Percentiles rank a stretch among this genome's conserved stretches.
phyloP scores from a whole-genome alignment of 805 yeast species.

The Schizosaccharomyces cryophilus region DNA sequence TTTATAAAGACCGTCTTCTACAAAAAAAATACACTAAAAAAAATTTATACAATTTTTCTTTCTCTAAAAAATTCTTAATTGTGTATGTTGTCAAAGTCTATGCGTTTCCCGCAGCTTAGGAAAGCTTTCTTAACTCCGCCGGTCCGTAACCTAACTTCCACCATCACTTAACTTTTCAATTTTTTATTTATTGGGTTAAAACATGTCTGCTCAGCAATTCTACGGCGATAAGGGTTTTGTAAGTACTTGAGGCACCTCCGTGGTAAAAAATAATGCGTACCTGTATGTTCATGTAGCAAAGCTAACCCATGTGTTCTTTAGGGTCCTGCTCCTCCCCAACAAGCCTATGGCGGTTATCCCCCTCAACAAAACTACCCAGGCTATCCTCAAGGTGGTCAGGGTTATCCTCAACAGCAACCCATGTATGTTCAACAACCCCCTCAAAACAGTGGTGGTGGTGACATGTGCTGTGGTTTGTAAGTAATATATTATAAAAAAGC shows the following conservation, averaged over 20 bases:
- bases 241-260: background rate
- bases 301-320: background rate
- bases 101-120: no score
- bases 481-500: background rate
- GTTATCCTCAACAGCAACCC: background rate
- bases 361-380: background rate
- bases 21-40: no score
- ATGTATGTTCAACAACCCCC: constrained; percentile 1
- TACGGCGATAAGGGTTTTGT: background rate
- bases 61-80: no score
- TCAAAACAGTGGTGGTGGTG: background rate
- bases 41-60: no score
- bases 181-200: background rate
- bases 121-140: no score
- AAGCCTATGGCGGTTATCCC: background rate
- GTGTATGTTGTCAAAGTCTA: no score
- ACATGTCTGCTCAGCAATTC: background rate
- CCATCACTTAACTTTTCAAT: background rate
- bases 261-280: background rate
- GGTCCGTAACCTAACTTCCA: background rate
- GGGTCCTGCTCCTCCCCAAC: background rate
- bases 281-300: background rate
- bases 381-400: background rate
- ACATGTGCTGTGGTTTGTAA: constrained; percentile 1
- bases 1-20: no score